Base-by-base conservation (phyloP, 441 rosid genomes). In the Arabidopsis lyrata region DNA sequence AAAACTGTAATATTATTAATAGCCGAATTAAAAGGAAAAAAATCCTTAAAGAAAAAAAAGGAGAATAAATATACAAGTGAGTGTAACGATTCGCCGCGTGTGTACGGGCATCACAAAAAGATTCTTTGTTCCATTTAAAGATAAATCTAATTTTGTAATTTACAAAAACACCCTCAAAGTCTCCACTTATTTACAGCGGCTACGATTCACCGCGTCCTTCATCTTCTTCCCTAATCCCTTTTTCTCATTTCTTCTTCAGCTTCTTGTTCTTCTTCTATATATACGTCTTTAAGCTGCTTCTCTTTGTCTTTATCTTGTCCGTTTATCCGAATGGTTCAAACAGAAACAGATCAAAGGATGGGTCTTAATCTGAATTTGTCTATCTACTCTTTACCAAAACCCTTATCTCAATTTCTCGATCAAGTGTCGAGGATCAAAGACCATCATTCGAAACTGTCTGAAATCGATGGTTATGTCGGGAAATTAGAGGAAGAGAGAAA, bases 21-120 rank as follows among this genome's bases (percentile, higher is more conserved):
- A 56, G 29, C 13, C 12, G 11, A 64, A 64, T 2, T 5, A 63
- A 57, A 52, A 70, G 73, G 68, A 16, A 71, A 44, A 20, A 38
- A 65, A 71, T 70, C 71, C 45, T 35, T n/a, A 72, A 55, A 76
- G 11, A 49, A 50, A 55, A 15, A 53, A 24, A 34, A 67, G 13
- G 55, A 9, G 20, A 49, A 31, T 55, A 72, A 31, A 66, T 57
- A 31, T 29, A 68, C 8, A 27, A 70, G 63, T 66, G 61, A 66
- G 60, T 35, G 63, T 59, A 72, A 60, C 87, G 73, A 78, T 76
- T 83, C 80, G 84, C 88, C 90, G 86, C 90, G 83, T 83, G 83
- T 56, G 50, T 80, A 77, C 42, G 64, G 76, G 76, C 59, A 69
- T 70, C 77, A 52, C 68, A 72, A 72, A 68, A 80, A 80, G 86